Conservation (phyloP, 2,329 filamentous ascomycete genomes). For the Metarhizium brunneum region DNA sequence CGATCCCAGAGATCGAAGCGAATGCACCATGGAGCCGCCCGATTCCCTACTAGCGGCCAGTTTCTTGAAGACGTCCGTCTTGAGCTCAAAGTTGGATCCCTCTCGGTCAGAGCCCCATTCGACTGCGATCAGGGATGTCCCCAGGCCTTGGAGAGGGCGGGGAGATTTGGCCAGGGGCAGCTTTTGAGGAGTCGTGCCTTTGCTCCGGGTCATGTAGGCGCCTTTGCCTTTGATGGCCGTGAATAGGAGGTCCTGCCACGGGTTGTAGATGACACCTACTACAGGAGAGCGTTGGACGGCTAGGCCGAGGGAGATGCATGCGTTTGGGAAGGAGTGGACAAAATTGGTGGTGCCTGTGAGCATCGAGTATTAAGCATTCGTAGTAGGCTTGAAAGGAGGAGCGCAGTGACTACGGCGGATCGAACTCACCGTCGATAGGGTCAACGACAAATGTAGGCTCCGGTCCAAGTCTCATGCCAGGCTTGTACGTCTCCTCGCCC, state of each 20-base stretch:
- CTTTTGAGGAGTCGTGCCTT: conserved; percentile 24
- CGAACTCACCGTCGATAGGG: conserved; percentile 58
- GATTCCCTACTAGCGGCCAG: conserved; percentile 47
- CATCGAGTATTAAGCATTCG: background rate
- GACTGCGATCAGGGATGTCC: conserved; percentile 54
- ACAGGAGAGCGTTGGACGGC: conserved; percentile 51
- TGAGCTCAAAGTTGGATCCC: conserved; percentile 63
- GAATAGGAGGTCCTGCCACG: conserved; percentile 61
- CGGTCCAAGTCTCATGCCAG: conserved; percentile 51
- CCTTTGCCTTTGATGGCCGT: conserved; percentile 60
- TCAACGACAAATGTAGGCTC: conserved; percentile 73
- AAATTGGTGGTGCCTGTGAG: conserved; percentile 59
- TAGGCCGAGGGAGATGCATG: conserved; percentile 69
- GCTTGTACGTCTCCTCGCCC: conserved; percentile 68
- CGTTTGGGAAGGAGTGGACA: conserved; percentile 64
- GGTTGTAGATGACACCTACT: conserved; percentile 74
- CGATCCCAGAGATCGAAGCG: conserved; percentile 58
- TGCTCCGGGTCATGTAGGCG: conserved; percentile 45
- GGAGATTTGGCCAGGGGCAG: conserved; percentile 37
- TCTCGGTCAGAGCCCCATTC: conserved; percentile 66
- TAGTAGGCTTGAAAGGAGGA: background rate
- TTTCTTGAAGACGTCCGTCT: conserved; percentile 55
- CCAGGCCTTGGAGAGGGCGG: conserved; percentile 50
- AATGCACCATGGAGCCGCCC: conserved; percentile 70
- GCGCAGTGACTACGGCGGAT: background rate